Evolutionary conservation across 2,329 filamentous ascomycete genomes (phyloP).

Genomic region (Massarina eburnea): DNA sequence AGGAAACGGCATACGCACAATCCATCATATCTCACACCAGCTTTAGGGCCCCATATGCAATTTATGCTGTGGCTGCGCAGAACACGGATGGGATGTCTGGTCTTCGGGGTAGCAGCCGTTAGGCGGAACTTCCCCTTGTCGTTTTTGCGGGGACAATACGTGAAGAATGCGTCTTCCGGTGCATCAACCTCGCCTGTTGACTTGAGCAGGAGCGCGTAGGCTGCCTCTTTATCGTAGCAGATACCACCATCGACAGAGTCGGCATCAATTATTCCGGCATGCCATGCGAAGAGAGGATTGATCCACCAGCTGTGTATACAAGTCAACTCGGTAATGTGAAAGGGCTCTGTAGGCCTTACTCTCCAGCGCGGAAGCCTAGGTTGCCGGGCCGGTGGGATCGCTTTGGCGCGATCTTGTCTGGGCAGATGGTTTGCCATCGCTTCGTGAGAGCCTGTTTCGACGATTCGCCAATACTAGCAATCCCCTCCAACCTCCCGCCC

Average conservation of each 20-base stretch:
- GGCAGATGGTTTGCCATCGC: constrained; percentile 34
- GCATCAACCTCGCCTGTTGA: constrained; percentile 43
- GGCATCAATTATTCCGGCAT: constrained; percentile 51
- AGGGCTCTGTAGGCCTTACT: constrained; percentile 35
- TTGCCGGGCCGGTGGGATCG: constrained; percentile 42
- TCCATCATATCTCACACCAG: constrained; percentile 53
- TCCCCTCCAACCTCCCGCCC: constrained; percentile 47
- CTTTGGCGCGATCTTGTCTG: constrained; percentile 29
- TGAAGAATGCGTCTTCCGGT: constrained; percentile 39
- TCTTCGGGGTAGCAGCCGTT: constrained; percentile 44
- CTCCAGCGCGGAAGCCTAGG: constrained; percentile 50
- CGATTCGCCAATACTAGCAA: constrained; percentile 42
- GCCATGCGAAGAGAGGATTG: constrained; percentile 49
- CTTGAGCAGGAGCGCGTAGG: constrained; percentile 50
- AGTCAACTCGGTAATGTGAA: constrained; percentile 4
- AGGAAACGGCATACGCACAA: constrained; percentile 39
- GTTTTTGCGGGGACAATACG: constrained; percentile 42
- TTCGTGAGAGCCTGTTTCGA: constrained; percentile 41
- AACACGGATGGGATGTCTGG: constrained; percentile 47
- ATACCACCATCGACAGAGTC: constrained; percentile 46
- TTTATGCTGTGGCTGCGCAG: constrained; percentile 48
- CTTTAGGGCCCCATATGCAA: constrained; percentile 49
- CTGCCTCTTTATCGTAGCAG: constrained; percentile 44
- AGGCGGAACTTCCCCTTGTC: constrained; percentile 50
- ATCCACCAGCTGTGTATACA: constrained; percentile 54